phyloP scores from a whole-genome alignment of 2,329 filamentous ascomycete genomes.

The Paraconiothyrium brasiliense region DNA sequence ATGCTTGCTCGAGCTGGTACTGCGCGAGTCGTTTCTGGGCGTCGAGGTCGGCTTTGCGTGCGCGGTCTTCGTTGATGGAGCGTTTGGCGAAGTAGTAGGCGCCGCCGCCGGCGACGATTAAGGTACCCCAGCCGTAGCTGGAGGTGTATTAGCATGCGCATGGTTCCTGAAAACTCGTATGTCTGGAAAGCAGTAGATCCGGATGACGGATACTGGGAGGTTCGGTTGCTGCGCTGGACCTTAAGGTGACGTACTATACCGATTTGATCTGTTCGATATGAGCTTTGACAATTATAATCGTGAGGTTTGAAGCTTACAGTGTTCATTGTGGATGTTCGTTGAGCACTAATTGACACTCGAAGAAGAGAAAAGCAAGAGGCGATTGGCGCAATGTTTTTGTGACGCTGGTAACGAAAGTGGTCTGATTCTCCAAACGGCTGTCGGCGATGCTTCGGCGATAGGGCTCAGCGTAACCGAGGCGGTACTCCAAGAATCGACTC shows the following conservation, averaged over 20 bases:
- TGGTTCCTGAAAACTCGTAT: background rate
- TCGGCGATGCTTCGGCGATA: conserved; percentile 29
- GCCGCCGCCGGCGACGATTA: conserved; percentile 84
- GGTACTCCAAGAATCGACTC: too few relatives aligned
- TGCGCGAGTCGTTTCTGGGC: conserved; percentile 42
- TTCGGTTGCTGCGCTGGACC: too few relatives aligned
- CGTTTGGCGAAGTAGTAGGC: conserved; percentile 97
- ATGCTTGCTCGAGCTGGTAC: conserved; percentile 42
- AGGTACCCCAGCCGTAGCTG: conserved; percentile 90
- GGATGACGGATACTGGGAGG: background rate
- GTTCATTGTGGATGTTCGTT: conserved; percentile 54
- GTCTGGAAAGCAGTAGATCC: background rate
- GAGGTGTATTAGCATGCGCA: conserved; percentile 1
- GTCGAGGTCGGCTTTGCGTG: conserved; percentile 69
- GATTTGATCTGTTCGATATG: conserved; percentile 61
- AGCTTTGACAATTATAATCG: conserved; percentile 14
- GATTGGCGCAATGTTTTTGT: conserved; percentile 23
- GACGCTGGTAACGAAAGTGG: conserved; percentile 39
- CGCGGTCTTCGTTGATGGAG: conserved; percentile 91
- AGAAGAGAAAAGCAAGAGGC: conserved; percentile 19
- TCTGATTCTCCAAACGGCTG: conserved; percentile 32
- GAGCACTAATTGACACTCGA: conserved; percentile 4
- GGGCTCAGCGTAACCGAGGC: conserved; percentile 2
- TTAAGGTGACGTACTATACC: conserved; percentile 61
- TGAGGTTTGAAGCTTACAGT: conserved; percentile 54